Conservation (phyloP, 2,329 filamentous ascomycete genomes). For the Diplodia mutila region DNA sequence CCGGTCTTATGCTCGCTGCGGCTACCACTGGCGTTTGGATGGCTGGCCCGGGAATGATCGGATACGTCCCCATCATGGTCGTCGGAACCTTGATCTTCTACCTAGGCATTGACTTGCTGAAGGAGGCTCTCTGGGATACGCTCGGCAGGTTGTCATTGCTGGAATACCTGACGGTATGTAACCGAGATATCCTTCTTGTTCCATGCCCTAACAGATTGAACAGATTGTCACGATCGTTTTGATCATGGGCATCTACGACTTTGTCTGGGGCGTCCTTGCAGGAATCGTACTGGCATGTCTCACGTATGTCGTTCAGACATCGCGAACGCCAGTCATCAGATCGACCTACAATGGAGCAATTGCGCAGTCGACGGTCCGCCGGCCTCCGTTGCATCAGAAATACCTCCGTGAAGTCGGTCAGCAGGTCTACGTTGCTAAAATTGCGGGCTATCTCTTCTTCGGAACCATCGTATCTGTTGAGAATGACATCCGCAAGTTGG, state of each 20-base stretch:
- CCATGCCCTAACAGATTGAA: conserved; percentile 9
- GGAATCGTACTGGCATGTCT: conserved; percentile 91
- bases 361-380: conserved; percentile 87
- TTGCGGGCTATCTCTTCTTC: conserved; percentile 96
- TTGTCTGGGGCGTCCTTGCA: conserved; percentile 89
- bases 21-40: conserved; percentile 82
- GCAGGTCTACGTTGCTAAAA: conserved; percentile 89
- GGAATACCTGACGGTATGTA: conserved; percentile 78
- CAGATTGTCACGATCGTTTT: conserved; percentile 83
- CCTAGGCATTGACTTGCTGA: conserved; percentile 86
- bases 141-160: conserved; percentile 83
- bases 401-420: conserved; percentile 84
- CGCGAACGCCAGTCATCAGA: conserved; percentile 83
- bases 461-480: conserved; percentile 97
- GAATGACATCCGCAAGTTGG: conserved; percentile 77
- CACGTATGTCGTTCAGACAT: conserved; percentile 89
- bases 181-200: conserved; percentile 34
- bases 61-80: conserved; percentile 95
- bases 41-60: conserved; percentile 84
- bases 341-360: conserved; percentile 89
- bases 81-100: conserved; percentile 95
- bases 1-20: conserved; percentile 80
- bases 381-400: conserved; percentile 85
- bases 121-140: conserved; percentile 86
- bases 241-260: conserved; percentile 96